Percentiles rank a stretch among this genome's conserved stretches.
phyloP scores from a whole-genome alignment of 108 stramenopile genomes.

The Asterionellopsis glacialis region DNA sequence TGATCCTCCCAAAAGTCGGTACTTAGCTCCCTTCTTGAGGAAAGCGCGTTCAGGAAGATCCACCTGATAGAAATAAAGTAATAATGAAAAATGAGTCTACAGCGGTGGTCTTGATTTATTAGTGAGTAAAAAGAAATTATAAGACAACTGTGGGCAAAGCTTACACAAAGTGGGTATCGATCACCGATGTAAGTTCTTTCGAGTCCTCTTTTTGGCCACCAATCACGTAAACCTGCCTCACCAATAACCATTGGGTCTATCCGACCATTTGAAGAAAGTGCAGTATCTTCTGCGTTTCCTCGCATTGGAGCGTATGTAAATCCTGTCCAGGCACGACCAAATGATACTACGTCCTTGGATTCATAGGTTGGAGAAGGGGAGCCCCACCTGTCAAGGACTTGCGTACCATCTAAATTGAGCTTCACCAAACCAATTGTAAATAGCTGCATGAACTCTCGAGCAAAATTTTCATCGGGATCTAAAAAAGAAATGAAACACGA shows the following conservation, averaged over 20 bases:
- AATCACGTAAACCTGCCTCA: not conserved
- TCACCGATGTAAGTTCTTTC: conserved; percentile 24
- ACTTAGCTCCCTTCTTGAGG: conserved; percentile 23
- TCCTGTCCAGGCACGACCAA: conserved; percentile 46
- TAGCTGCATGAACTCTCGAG: conserved; percentile 49
- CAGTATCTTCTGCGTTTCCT: conserved; percentile 25
- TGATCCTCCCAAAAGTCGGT: conserved; percentile 16
- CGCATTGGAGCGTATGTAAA: conserved; percentile 18
- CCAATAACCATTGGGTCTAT: not conserved
- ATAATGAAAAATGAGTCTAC: no score
- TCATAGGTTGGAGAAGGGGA: conserved; percentile 19
- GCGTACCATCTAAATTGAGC: conserved; percentile 43
- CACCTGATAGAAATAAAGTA: no score
- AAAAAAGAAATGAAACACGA: no score
- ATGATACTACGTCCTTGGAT: conserved; percentile 38
- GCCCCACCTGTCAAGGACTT: conserved; percentile 10
- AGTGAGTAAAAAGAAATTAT: no score
- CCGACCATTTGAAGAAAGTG: not conserved
- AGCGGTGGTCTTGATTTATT: no score
- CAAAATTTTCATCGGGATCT: conserved; percentile 64
- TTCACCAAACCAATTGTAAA: conserved; percentile 41
- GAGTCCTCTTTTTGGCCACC: conserved; percentile 27
- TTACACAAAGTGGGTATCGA: conserved; percentile 34
- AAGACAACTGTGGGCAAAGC: no score
- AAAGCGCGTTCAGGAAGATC: conserved; percentile 32